These are phyloP conservation scores for Kluyveromyces marxianus DNA, from an alignment of 1,139 yeast genomes.

Conservation along the genomic window DNA sequence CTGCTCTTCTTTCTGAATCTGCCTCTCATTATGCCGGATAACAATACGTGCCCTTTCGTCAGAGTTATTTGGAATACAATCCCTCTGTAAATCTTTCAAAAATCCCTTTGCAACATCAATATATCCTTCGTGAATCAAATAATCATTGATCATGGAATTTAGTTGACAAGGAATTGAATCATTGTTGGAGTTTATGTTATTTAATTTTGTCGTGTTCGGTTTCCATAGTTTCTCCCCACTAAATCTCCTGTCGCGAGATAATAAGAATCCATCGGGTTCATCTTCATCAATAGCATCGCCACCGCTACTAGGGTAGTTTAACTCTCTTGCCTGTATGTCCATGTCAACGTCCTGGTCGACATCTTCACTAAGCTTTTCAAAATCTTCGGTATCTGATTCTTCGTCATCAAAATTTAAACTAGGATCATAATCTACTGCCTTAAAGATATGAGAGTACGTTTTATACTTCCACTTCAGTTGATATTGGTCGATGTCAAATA, in stretches of 20 bases:
- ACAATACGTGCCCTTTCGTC: conserved; percentile 17
- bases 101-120: conserved; percentile 61
- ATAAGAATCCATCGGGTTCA: conserved; percentile 11
- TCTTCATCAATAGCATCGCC: conserved; percentile 1
- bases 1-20: conserved; percentile 32
- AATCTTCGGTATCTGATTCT: conserved; percentile 6
- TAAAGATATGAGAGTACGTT: conserved; percentile 26
- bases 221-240: conserved; percentile 21
- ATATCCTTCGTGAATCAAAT: conserved; percentile 68
- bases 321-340: conserved; percentile 5
- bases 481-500: conserved; percentile 64
- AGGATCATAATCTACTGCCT: conserved; percentile 12
- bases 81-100: conserved; percentile 37
- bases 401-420: conserved; percentile 1
- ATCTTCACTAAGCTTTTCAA: not conserved
- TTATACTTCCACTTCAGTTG: conserved; percentile 40
- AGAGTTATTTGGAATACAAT: conserved; percentile 22
- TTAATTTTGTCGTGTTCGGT: conserved; percentile 21
- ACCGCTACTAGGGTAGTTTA: not conserved
- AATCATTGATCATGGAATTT: conserved; percentile 56
- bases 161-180: conserved; percentile 37
- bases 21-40: conserved; percentile 23
- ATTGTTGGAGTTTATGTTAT: conserved; percentile 24
- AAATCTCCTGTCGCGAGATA: conserved; percentile 18
- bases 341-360: conserved; percentile 7